Evolutionary conservation across 2,329 filamentous ascomycete species (phyloP), one percentile per base, ranked within the genome.

Genomic region (Tolypocladium nubicola): DNA sequence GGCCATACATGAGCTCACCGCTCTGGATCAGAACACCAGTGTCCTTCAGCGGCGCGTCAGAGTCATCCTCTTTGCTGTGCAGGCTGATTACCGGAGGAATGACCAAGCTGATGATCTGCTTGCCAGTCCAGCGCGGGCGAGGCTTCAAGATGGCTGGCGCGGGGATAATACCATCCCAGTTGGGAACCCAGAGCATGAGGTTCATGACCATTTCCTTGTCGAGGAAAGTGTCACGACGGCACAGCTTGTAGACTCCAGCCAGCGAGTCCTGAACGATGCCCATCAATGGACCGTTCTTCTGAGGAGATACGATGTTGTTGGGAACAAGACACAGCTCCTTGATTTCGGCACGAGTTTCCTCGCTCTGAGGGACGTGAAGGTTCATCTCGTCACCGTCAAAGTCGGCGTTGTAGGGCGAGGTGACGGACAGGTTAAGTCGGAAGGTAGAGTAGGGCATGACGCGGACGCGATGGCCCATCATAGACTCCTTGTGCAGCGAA

Each of bases 301-400:
- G 94, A 5, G 94, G 94, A 2, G 95, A 99, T 11, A 99, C 95
- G 67, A 99, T 97, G 73, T 99, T 97, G 65, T 94, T 83, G 0
- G 94, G 94, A n/a, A 99, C 94, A 82, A 97, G 88, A 72, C 93
- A 97, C 16, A 99, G 83, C 70, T 97, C 88, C 72, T 86, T 90
- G 65, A 99, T 85, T 73, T 99, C 94, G 52, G 95, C 91, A 60
- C 94, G 88, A 39, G 95, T 95, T 73, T 99, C 95, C 69, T 99
- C 92, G 41, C 89, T 94, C 69, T 99, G 94, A 4, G 94, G 95
- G 55, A 99, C 95, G 82, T 99, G 94, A 76, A 99, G 84, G 71
- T 99, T 99, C 94, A 99, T 99, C 75, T 99, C 94, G 72, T 99
- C 94, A 76, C 94, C 94, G 69, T 99, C 94, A 76, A 99, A 99